phyloP scores from a whole-genome alignment of 768 basidiomycete species.

The Panus rudis region DNA sequence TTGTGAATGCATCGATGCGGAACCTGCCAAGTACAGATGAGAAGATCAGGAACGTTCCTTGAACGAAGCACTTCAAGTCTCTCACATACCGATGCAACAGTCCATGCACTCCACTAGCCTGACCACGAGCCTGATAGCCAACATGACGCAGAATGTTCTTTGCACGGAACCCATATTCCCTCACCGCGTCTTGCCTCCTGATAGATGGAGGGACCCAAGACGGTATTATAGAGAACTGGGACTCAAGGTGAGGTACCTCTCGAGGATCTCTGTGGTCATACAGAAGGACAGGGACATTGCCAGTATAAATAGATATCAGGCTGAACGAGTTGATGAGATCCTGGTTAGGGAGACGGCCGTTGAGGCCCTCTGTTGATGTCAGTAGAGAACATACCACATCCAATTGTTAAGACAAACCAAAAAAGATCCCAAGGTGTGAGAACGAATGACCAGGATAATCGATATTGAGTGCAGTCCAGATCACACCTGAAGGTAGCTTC shows the following conservation, averaged over 20 bases:
- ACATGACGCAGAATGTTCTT: conserved; percentile 67
- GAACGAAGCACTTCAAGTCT: conserved; percentile 1
- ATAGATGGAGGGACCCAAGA: conserved; percentile 42
- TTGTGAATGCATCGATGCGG: conserved; percentile 88
- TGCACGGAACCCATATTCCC: conserved; percentile 50
- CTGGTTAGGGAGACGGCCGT: conserved; percentile 93
- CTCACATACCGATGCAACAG: conserved; percentile 70
- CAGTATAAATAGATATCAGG: conserved; percentile 63
- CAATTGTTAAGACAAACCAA: conserved; percentile 46
- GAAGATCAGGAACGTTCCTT: background rate
- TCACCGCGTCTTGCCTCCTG: conserved; percentile 35
- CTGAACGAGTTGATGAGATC: conserved; percentile 84
- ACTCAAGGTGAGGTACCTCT: conserved; percentile 28
- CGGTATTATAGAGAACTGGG: conserved; percentile 26
- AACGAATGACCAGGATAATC: conserved; percentile 98
- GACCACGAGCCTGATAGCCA: conserved; percentile 69
- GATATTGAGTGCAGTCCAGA: conserved; percentile 92
- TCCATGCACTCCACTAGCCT: conserved; percentile 83
- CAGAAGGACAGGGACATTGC: conserved; percentile 68
- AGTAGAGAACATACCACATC: background rate
- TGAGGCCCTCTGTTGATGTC: conserved; percentile 70
- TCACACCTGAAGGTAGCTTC: conserved; percentile 68
- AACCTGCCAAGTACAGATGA: conserved; percentile 44
- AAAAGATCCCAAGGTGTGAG: conserved; percentile 91
- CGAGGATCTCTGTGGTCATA: conserved; percentile 67